These are phyloP conservation scores for Blepharisma undulans DNA, from an alignment of 169 alveolate genomes.

Conservation along the genomic window DNA sequence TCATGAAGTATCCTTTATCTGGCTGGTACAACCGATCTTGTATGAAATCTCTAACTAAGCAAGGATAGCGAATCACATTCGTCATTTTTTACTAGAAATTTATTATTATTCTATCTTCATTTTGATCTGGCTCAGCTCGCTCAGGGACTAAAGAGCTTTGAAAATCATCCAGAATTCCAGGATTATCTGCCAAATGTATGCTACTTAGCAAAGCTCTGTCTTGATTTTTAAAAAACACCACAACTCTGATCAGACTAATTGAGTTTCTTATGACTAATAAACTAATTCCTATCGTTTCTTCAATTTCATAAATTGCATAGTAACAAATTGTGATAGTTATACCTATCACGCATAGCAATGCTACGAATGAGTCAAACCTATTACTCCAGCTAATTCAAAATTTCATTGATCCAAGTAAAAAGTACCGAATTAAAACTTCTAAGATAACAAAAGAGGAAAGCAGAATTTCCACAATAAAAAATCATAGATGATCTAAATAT, in stretches of 20 bases:
- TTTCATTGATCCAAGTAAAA: not conserved
- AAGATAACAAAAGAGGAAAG: not conserved
- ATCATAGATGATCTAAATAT: not conserved
- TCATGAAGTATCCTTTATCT: slow-evolving; percentile 67
- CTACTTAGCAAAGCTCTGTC: not conserved
- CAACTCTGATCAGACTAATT: not conserved
- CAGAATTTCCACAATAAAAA: not conserved
- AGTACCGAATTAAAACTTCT: not conserved
- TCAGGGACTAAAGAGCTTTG: not conserved
- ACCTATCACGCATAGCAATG: not conserved
- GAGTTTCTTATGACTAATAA: not conserved
- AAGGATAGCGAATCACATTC: slow-evolving; percentile 31
- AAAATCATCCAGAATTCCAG: not conserved
- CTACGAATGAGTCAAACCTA: not conserved
- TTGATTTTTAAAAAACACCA: not conserved
- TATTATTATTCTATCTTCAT: not conserved
- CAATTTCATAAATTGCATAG: not conserved
- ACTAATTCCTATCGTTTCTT: not conserved
- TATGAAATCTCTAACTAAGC: slow-evolving; percentile 69
- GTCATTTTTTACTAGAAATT: not conserved
- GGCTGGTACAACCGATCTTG: slow-evolving; percentile 69
- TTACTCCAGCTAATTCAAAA: not conserved
- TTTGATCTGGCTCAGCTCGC: not conserved
- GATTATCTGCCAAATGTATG: not conserved
- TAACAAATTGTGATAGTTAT: not conserved